Base-by-base conservation (phyloP, 1,139 yeast species). In the Candida pseudocylindracea region DNA sequence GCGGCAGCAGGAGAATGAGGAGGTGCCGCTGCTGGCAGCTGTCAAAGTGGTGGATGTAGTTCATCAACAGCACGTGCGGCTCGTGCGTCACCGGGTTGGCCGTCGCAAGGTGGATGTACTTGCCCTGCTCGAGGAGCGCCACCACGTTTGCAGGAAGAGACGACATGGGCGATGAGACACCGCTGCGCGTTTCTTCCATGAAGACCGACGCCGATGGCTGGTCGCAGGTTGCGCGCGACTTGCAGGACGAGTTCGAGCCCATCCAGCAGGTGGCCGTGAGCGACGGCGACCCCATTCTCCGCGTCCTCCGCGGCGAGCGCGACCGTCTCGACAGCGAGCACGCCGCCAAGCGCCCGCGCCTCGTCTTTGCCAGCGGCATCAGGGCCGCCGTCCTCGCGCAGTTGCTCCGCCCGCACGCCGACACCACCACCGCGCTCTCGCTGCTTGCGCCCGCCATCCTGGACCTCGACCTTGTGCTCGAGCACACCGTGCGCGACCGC, bases 61-160 rank as follows among this genome's bases (percentile, higher is more conserved):
- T 83, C 95, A 83, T 83, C 41, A 83, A 61, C 10, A 88, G 67
- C 2, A 81, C 92, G 42, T 83, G 91, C 7, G 95, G 95, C 27
- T 64, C 46, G 36, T 72, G 63, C 33, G 71, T 55, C 33, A 61
- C 53, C 20, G 20, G 20, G 20, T 15, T 15, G 36, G 78, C 67
- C 2, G 95, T 83, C 8, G 85, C 94, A 34, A 83, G 59, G 49
- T 83, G 95, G 30, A 83, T 67, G 49, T 72, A 73, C 38, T 73
- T 61, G 12, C 78, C 72, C 8, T 66, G 58, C 36, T 67, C 58
- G 30, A 75, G 55, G 28, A 74, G 51, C 9, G 54, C 53, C 30
- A 60, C 49, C 10, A 73, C 74, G n/a, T 65, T 57, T 4, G 59
- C 62, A 10, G 85, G 81, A 10, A 31, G 10, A 9, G 26, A 4